A percentile compares a stretch with the other conserved stretches of the same genome.
Conservation (phyloP, 148 eudicot genomes). For the Persicaria maculosa region DNA sequence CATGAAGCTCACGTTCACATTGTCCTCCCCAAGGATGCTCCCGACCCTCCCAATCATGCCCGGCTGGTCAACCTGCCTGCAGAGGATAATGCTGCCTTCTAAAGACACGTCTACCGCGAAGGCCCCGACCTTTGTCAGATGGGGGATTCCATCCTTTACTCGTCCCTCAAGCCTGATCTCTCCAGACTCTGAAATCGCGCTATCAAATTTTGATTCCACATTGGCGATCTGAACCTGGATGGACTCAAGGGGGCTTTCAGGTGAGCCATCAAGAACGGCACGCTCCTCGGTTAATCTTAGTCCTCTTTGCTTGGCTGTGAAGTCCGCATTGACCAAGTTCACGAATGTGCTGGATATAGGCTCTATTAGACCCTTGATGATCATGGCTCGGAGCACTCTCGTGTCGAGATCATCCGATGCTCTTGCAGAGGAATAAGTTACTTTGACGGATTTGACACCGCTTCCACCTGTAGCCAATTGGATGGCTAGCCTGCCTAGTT, state of each 20-base stretch:
- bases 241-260: conserved; percentile 75
- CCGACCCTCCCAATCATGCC: conserved; percentile 92
- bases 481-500: conserved; percentile 75
- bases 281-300: conserved; percentile 74
- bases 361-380: conserved; percentile 82
- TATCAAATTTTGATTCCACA: conserved; percentile 79
- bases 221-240: conserved; percentile 80
- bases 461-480: conserved; percentile 87
- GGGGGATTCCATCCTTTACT: conserved; percentile 84
- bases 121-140: conserved; percentile 78
- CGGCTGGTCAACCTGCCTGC: conserved; percentile 88
- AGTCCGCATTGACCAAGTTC: conserved; percentile 87
- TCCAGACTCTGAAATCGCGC: conserved; percentile 80
- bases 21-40: conserved; percentile 69
- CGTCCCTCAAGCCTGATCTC: conserved; percentile 73
- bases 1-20: conserved; percentile 94
- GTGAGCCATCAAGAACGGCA: conserved; percentile 66
- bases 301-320: conserved; percentile 89
- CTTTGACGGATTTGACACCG: conserved; percentile 76
- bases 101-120: conserved; percentile 86
- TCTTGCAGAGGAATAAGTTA: conserved; percentile 69
- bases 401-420: conserved; percentile 97
- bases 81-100: conserved; percentile 76
- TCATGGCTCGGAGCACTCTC: conserved; percentile 83
- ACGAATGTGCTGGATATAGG: conserved; percentile 76